Base-by-base conservation (phyloP, 78 protist species). In the Dictyostelium intermedium region DNA sequence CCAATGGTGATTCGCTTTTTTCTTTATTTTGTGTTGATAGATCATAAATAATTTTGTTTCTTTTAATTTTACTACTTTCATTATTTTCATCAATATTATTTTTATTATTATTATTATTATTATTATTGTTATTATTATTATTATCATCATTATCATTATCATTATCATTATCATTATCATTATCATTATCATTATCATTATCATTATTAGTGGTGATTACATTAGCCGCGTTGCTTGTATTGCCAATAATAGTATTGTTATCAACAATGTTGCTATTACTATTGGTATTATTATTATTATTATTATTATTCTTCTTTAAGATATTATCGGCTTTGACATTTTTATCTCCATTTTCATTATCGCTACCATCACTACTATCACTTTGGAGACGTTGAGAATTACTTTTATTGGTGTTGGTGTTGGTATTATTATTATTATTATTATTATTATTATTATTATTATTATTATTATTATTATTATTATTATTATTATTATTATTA, bases 401-500 rank as follows among this genome's bases (percentile, higher is more conserved):
- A 25, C 11, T 61, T n/a, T 61, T 50, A 50, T 50, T 50, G 2
- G 16, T 66, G 20, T 56, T 56, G 20, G 16, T 56, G 45, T 70
- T 35, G 9, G 2, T 84, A 77, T 84, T 84, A 77, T 84, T 39
- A 53, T 20, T 60, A 73, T 66, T 83, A 73, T 27, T n/a, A 66
- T 66, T 25, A 66, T 27, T 66, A 25, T 27, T 66, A 66, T 63
- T 63, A 23, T 63, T 63, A 63, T 63, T 63, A 25, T 27, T 66
- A 25, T 25, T 66, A 70, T 60, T 82, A 70, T 53, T 53, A 35
- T 66, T 61, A 73, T 35, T 61, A 73, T 43, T 35, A 30, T 8
- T 84, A 77, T 84, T 84, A 60, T 84, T 39, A 53, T 34, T 60
- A 45, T 39, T 83, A 45, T 66, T n/a, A 27, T 66, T 66, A 11